Percentiles rank a stretch among this genome's conserved stretches.
Conservation (phyloP, 495 filamentous ascomycete genomes). For the Acidiella bohemica region DNA sequence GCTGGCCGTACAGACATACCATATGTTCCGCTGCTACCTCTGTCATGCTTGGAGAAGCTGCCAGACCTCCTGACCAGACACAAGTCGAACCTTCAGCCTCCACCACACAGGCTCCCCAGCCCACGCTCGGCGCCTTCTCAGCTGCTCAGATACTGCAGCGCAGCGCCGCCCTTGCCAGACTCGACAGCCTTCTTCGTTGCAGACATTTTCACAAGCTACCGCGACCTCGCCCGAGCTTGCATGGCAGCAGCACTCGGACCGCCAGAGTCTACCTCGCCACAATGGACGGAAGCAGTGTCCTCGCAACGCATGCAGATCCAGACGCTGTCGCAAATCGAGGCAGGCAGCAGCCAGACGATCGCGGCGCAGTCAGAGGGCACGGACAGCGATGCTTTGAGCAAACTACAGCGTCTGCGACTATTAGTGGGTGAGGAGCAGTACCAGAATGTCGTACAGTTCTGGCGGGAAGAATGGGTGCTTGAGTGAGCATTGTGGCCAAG, state of each 20-base stretch:
- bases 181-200: conserved; percentile 21
- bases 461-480: conserved; percentile 21
- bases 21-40: conserved; percentile 49
- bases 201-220: conserved; percentile 20
- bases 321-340: not conserved
- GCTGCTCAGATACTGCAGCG: conserved; percentile 24
- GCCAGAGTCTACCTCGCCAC: conserved; percentile 6
- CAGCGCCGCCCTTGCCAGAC: conserved; percentile 13
- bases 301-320: not conserved
- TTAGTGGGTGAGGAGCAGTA: conserved; percentile 20
- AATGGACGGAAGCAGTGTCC: not conserved
- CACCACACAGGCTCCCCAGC: not conserved
- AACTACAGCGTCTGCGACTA: conserved; percentile 9
- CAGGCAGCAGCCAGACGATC: not conserved
- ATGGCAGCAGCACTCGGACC: not conserved
- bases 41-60: conserved; percentile 6
- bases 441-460: conserved; percentile 22
- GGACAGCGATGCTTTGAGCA: no score
- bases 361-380: not conserved
- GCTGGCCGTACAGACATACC: conserved; percentile 41
- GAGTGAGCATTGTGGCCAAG: no score
- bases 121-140: conserved; percentile 10
- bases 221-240: conserved; percentile 20
- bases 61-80: conserved; percentile 7
- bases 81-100: not conserved